Base-by-base conservation (phyloP, 2,329 filamentous ascomycete genomes). In the Karstenula rhodostoma region DNA sequence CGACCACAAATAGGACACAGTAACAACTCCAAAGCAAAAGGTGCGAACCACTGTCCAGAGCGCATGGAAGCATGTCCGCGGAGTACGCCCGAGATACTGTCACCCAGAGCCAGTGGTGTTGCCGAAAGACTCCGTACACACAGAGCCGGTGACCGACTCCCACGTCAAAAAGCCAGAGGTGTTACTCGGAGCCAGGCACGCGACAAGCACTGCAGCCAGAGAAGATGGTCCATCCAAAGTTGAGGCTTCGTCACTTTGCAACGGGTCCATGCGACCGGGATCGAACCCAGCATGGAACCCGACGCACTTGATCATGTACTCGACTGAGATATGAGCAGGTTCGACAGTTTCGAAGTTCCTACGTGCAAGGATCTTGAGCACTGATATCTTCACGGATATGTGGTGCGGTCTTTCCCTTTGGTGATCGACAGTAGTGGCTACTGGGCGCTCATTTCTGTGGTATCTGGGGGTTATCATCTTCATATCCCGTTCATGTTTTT, bases 281-380 rank as follows among this genome's bases (percentile, higher is more conserved):
- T 35, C 19, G 35, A 27, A 25, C n/a, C n/a, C 25, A 50, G 25
- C 25, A 44, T 46, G 42, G 33, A 25, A 55, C 25, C 27, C 52
- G 55, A n/a, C 13, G 60, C 56, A 63, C 54, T 52, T 23, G 17
- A 51, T 61, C 62, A 48, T 47, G 33, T 33, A 58, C 56, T 55
- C 60, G 51, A 25, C 33, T 22, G 15, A 29, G 13, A 22, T n/a
- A 53, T 27, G 65, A 66, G 51, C 58, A 63, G 61, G 59, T 58
- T 46, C 55, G 60, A 62, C 61, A 61, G 59, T 60, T 58, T 50
- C 55, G 60, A 62, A 61, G 57, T 63, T 51, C 64, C 63, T 64
- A 58, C 61, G 62, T 59, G 60, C 52, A 37, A 17, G 17, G 64
- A 60, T 59, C 57, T 67, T 56, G 23, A 42, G 12, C 43, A 42